Percentiles rank a stretch among this genome's conserved stretches.
These are phyloP conservation scores for Solanum raphanifolium DNA, from an alignment of 257 asterid species.

Conservation along the genomic window DNA sequence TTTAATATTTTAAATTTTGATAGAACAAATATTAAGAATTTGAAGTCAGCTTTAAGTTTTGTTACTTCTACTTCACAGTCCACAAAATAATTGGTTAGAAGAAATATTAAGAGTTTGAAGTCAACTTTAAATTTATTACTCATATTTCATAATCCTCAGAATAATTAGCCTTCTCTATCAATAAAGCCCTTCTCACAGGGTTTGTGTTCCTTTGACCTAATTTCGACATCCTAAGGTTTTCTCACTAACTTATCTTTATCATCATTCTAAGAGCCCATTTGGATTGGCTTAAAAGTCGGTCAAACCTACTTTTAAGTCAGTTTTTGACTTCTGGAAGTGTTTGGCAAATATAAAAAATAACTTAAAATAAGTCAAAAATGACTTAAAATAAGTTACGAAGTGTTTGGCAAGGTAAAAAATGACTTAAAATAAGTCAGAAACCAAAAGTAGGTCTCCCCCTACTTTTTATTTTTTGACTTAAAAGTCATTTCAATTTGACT, in stretches of 20 bases:
- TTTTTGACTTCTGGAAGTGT: too few species aligned
- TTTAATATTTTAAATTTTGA: background rate
- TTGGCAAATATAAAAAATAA: too few species aligned
- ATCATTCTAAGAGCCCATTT: background rate
- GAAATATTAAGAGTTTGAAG: background rate
- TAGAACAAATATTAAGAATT: background rate
- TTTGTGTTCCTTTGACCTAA: background rate
- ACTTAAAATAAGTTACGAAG: too few species aligned
- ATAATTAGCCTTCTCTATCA: background rate
- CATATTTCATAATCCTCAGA: background rate
- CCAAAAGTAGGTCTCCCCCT: too few species aligned
- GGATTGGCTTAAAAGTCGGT: too few species aligned
- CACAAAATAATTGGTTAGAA: background rate
- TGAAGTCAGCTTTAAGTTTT: background rate
- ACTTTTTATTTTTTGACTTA: too few species aligned
- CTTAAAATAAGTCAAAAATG: too few species aligned
- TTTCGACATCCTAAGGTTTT: background rate
- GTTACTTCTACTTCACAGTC: background rate
- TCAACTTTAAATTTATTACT: background rate
- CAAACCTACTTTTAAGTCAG: too few species aligned
- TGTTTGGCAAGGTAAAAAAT: too few species aligned
- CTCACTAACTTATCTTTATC: background rate
- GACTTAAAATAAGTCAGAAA: too few species aligned
- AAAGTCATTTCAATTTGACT: too few species aligned
- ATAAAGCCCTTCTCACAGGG: background rate